Percentiles rank a stretch among this genome's conserved stretches.
Evolutionary conservation across 2,329 filamentous ascomycete genomes (phyloP).

Genomic region (Tolypocladium tundrense): DNA sequence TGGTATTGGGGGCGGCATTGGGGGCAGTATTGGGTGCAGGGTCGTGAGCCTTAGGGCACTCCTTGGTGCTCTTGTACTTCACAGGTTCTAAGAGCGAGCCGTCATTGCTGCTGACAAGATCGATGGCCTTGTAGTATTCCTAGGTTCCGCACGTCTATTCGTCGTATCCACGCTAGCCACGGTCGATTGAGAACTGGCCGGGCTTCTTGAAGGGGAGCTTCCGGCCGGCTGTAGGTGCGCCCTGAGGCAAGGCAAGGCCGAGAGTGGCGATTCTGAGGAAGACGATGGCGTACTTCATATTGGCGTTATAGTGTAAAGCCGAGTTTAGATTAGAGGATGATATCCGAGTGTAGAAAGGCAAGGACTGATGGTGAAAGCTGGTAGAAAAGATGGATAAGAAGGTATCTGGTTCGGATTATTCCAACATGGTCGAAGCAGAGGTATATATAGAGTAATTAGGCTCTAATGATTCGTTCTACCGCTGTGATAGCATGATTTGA

Average conservation of each 20-base stretch:
- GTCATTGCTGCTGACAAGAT: no score
- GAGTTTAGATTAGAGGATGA: not conserved
- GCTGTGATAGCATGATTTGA: not conserved
- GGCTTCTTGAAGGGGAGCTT: not conserved
- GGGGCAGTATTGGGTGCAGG: no score
- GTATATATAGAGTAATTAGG: not conserved
- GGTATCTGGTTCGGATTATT: no score
- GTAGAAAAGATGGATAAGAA: not conserved
- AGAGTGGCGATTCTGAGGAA: not conserved
- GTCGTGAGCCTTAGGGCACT: no score
- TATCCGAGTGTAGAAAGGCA: not conserved
- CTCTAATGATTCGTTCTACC: not conserved
- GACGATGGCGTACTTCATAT: not conserved
- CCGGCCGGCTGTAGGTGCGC: not conserved
- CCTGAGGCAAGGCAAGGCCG: not conserved
- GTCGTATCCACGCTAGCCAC: no score
- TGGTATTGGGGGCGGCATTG: no score
- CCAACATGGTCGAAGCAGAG: no score
- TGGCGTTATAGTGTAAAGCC: not conserved
- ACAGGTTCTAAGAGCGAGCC: no score
- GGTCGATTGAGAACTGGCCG: no score
- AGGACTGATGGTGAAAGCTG: not conserved
- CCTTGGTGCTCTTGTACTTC: no score
- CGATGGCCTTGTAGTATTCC: no score
- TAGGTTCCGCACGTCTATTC: no score